These are phyloP conservation scores for Populus nigra DNA, from an alignment of 345 rosid genomes.

Conservation along the genomic window DNA sequence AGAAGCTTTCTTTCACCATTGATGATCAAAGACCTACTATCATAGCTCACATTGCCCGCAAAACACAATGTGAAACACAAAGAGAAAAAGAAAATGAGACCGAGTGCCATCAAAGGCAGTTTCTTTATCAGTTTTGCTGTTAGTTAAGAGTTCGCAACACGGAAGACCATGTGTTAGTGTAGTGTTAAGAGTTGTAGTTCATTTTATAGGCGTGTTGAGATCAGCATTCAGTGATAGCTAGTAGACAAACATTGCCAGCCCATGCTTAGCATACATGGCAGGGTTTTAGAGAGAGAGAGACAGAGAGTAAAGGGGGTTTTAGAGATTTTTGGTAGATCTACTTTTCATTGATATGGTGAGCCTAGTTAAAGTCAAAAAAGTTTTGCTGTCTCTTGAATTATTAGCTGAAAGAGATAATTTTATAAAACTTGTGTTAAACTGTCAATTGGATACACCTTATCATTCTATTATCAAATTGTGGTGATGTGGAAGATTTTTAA, in stretches of 20 bases:
- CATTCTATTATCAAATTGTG: too few species aligned
- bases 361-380: too few species aligned
- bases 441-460: too few species aligned
- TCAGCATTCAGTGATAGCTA: background rate
- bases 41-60: constrained; percentile 52
- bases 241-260: background rate
- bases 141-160: background rate
- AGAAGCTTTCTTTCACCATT: constrained; percentile 61
- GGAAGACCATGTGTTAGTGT: background rate
- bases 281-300: background rate
- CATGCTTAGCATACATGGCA: background rate
- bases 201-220: background rate
- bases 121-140: background rate
- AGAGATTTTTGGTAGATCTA: too few species aligned
- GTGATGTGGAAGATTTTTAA: too few species aligned
- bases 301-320: too few species aligned
- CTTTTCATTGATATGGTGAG: too few species aligned
- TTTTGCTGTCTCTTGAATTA: too few species aligned
- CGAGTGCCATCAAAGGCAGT: background rate
- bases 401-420: too few species aligned
- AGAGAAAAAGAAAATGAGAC: background rate
- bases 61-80: constrained; percentile 15
- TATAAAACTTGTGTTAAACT: too few species aligned
- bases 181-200: background rate
- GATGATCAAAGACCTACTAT: constrained; percentile 55